Base-by-base conservation (phyloP, 129 eudicot species). In the Flaveria brownii region DNA sequence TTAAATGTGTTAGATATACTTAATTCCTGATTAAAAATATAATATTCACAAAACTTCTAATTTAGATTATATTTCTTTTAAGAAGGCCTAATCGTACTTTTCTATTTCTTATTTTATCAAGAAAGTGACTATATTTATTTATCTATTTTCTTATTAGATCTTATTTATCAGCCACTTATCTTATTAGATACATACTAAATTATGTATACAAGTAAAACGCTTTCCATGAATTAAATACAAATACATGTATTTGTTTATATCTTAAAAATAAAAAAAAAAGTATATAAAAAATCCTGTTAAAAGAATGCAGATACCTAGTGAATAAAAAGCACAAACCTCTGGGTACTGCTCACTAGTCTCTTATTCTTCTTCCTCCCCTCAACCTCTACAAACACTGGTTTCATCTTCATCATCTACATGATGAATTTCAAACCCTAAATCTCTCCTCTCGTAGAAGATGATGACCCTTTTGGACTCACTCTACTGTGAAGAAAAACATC, bases 401-500 rank as follows among this genome's bases (percentile, higher is more conserved):
- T 52, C 60, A 15, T 26, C 64, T 71, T 47, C 86, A 77, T 73
- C 63, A 30, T 30, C 45, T 12, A 16, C 59, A 77, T 82, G 52
- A 89, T 83, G 84, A 83, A 52, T 36, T 54, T 67, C 43, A 77
- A 78, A 56, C 76, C 67, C 73, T 74, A 67, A 76, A 17, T 76
- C 72, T 65, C 62, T 77, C 71, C 57, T 79, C 81, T 77, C 78
- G 78, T 17, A 18, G 13, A 83, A 78, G 83, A 87, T 80, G 96
- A 71, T 67, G 60, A 73, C 79, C 71, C 78, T 75, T 80, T 75
- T 91, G 47, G 94, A 88, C 71, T 73, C 88, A 46, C 71, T 88
- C 73, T 88, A 83, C 80, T 91, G 94, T 66, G 83, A 86, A 73
- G 93, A 91, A 62, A 86, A 84, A 6, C 85, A 86, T 14, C 78